Conservation (phyloP, 345 rosid genomes). For the Brassica napus region DNA sequence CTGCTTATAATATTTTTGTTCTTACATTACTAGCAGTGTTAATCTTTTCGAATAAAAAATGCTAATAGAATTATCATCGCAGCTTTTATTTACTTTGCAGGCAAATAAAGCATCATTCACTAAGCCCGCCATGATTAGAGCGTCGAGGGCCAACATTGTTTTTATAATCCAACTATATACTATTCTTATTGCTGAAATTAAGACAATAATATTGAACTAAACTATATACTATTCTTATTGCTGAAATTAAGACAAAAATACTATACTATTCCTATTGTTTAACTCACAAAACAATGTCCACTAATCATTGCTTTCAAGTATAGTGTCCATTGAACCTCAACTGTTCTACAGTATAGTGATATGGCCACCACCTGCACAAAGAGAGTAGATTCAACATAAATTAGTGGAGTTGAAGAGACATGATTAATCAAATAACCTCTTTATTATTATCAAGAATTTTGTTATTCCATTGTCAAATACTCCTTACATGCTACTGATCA, state of each 20-base stretch:
- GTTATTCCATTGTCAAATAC: neutral
- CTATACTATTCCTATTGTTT: conserved; percentile 17
- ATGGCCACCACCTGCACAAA: conserved; percentile 18
- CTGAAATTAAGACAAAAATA: conserved; percentile 32
- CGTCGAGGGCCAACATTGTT: conserved; percentile 34
- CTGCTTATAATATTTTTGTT: conserved; percentile 29
- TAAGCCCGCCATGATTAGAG: conserved; percentile 43
- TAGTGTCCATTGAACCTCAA: conserved; percentile 29
- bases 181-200: conserved; percentile 35
- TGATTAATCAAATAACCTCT: neutral
- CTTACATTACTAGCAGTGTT: conserved; percentile 35
- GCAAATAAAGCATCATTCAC: conserved; percentile 41
- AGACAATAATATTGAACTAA: neutral
- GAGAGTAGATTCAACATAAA: conserved; percentile 7
- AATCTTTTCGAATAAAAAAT: neutral
- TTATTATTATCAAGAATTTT: neutral
- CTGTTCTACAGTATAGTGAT: conserved; percentile 22
- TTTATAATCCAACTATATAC: conserved; percentile 17
- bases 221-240: conserved; percentile 29
- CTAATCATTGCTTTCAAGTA: conserved; percentile 41
- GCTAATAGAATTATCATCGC: conserved; percentile 24
- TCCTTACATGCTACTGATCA: conserved; percentile 18
- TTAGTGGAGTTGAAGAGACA: neutral
- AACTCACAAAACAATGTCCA: conserved; percentile 27
- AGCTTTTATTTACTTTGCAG: conserved; percentile 45